These are phyloP conservation scores for Zymoseptoria passerinii DNA, from an alignment of 2,329 filamentous ascomycete genomes.

Conservation along the genomic window DNA sequence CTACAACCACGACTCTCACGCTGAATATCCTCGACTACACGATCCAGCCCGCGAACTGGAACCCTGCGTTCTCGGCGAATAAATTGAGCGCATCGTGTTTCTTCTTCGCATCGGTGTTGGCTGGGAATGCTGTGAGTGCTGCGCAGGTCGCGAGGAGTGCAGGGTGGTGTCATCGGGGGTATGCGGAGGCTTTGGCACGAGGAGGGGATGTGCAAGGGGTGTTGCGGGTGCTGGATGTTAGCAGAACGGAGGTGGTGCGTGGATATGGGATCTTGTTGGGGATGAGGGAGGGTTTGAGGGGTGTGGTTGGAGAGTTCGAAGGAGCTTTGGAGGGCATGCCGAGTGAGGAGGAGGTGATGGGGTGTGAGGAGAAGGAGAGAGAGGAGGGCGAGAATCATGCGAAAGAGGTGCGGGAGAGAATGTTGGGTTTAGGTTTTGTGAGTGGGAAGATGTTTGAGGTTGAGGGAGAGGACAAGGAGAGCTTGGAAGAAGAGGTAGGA, in stretches of 20 bases:
- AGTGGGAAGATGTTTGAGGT: background rate
- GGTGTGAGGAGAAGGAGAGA: background rate
- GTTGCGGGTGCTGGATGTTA: conserved; percentile 6
- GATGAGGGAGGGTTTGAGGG: conserved; percentile 5
- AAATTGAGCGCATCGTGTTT: conserved; percentile 13
- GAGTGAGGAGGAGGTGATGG: background rate
- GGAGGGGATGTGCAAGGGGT: background rate
- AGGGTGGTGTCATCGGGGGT: background rate
- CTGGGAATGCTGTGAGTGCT: conserved; percentile 2
- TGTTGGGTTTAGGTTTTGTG: background rate
- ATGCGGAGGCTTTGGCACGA: conserved; percentile 3
- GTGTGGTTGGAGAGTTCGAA: conserved; percentile 9
- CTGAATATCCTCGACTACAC: conserved; percentile 16
- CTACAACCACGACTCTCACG: conserved; percentile 10
- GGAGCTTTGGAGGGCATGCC: conserved; percentile 4
- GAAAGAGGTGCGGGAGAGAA: background rate
- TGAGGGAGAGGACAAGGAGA: background rate
- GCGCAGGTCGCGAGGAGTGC: conserved; percentile 2
- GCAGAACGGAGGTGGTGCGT: conserved; percentile 5
- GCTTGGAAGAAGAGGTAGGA: background rate
- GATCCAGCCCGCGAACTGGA: conserved; percentile 13
- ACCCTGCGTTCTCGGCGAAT: conserved; percentile 9
- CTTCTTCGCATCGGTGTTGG: conserved; percentile 11
- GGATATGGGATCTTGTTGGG: conserved; percentile 12
- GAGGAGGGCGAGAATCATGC: background rate